Evolutionary conservation across 257 asterid species (phyloP), one percentile per base, ranked within the genome.

Genomic region (Solanum gracilifrons): DNA sequence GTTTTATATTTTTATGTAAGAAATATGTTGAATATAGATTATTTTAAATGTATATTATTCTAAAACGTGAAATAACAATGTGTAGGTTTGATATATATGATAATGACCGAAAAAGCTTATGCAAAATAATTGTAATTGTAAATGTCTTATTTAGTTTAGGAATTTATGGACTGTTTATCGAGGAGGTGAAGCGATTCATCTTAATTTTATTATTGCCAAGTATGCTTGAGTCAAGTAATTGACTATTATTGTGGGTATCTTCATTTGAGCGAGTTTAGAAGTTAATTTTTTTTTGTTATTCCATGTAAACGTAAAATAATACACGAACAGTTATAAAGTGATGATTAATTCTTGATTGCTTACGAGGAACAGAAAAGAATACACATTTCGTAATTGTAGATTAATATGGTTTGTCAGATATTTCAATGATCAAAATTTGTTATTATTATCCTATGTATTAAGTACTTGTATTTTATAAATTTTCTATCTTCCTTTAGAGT

Each of bases 101-200:
- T 71, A 31, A 1, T 71, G 6, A 31, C 0, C 2, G 6, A 7
- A 31, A 71, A 20, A 69, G 23, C 9, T 29, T 11, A 29, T 0
- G n/a, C 0, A 2, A 0, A 6, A 29, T 29, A 3, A 71, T 71
- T 2, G 6, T 4, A 4, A 31, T 71, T 15, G 3, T 31, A 7
- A 7, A 15, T 16, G 0, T 31, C 5, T 16, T 71, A 16, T 71
- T 13, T 71, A 3, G 13, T 31, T 31, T 7, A 13, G 12, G 0
- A 29, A 29, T 29, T 29, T 29, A 46, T 46, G 55, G 0, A 0
- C 0, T 2, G 0, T 13, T 46, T 13, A 46, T 46, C 55, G 2
- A 46, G 55, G 18, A 13, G 55, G 55, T 46, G 55, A 46, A 2
- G 27, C 6, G 36, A 68, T 5, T 27, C 74, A 69, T 69, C 23